These are phyloP conservation scores for Tremellales sp. DNA, from an alignment of 1,284 basidiomycete species.

Conservation along the genomic window DNA sequence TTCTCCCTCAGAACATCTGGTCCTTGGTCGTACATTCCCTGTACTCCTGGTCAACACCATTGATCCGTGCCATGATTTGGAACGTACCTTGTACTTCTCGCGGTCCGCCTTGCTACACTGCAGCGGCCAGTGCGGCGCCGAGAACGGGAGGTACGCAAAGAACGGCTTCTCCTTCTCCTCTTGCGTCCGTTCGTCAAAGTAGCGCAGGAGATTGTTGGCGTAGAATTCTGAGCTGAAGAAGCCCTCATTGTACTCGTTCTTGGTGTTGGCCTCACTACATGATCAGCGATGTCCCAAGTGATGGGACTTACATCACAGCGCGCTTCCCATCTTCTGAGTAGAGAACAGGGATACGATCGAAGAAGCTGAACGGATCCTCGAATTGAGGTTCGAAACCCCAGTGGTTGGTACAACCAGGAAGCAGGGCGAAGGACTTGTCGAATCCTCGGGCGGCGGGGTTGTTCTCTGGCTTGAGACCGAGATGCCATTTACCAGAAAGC, in stretches of 20 bases:
- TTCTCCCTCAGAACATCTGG: conserved; percentile 22
- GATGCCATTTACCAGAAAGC: conserved; percentile 32
- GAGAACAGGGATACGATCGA: neutral
- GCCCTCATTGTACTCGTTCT: conserved; percentile 6
- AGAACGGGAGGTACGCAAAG: conserved; percentile 15
- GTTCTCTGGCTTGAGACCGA: conserved; percentile 26
- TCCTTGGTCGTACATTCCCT: conserved; percentile 31
- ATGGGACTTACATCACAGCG: neutral
- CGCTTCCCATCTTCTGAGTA: neutral
- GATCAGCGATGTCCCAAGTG: neutral
- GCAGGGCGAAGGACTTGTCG: conserved; percentile 23
- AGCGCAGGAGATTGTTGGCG: conserved; percentile 15
- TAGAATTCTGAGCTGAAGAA: conserved; percentile 19
- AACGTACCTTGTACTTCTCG: conserved; percentile 16
- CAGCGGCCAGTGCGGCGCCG: conserved; percentile 21
- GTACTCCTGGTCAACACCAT: conserved; percentile 20
- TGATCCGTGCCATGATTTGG: no score
- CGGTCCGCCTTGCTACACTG: conserved; percentile 17
- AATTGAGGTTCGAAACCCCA: no score
- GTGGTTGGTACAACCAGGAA: no score
- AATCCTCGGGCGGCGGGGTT: conserved; percentile 29
- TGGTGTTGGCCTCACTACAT: neutral
- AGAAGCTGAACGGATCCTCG: neutral
- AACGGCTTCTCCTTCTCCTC: conserved; percentile 12
- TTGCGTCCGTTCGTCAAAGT: conserved; percentile 14